phyloP scores from a whole-genome alignment of 2,329 filamentous ascomycete species.

The Apiospora saccharicola region DNA sequence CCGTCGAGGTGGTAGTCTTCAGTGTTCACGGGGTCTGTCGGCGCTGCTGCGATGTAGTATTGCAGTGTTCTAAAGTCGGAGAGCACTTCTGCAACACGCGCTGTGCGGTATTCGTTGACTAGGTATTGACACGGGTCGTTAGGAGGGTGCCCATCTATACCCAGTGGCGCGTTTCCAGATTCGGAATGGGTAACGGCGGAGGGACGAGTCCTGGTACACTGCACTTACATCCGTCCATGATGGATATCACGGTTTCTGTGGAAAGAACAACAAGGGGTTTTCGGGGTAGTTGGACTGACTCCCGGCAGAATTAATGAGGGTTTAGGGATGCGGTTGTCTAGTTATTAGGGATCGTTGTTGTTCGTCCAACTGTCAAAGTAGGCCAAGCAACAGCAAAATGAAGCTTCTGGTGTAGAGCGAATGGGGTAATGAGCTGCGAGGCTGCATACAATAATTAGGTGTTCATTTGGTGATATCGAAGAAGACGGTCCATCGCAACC shows the following conservation, averaged over 20 bases:
- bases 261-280: background rate
- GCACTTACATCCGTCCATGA: constrained; percentile 46
- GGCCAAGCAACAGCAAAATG: background rate
- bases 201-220: background rate
- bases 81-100: constrained; percentile 68
- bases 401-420: constrained; percentile 23
- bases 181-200: constrained; percentile 11
- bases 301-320: background rate
- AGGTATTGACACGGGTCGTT: constrained; percentile 38
- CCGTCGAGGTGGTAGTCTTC: constrained; percentile 71
- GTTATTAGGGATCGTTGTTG: constrained; percentile 13
- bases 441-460: constrained; percentile 16
- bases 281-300: background rate
- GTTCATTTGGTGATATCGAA: constrained; percentile 13
- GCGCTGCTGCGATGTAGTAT: constrained; percentile 66
- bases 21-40: constrained; percentile 60
- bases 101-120: constrained; percentile 68
- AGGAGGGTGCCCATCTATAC: constrained; percentile 23
- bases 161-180: constrained; percentile 3
- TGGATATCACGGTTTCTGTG: constrained; percentile 29
- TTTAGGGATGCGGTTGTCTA: constrained; percentile 24
- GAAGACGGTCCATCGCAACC: background rate
- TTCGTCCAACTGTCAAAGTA: constrained; percentile 20
- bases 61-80: constrained; percentile 68
- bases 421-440: background rate